A percentile compares a stretch with the other conserved stretches of the same genome.
Conservation (phyloP, 1,139 yeast species). For the Debaryomyces robertsiae region DNA sequence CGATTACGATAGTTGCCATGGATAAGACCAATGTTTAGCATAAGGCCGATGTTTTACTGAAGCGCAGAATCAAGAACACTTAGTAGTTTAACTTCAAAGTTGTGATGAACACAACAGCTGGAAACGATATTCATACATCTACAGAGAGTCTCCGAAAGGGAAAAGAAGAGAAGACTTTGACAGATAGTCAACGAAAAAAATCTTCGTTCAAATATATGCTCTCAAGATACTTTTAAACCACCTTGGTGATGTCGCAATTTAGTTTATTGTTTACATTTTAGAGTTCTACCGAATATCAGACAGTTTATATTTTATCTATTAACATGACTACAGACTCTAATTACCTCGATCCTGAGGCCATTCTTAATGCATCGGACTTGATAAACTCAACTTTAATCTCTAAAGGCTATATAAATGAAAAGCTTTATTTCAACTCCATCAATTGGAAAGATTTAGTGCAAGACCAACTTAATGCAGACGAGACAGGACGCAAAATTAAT, state of each 20-base stretch:
- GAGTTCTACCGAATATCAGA: not conserved
- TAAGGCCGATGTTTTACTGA: no score
- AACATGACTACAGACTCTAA: slow-evolving; percentile 12
- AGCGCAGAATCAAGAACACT: no score
- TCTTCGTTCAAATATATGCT: no score
- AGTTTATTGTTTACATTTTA: slow-evolving; percentile 8
- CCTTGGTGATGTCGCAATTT: slow-evolving; percentile 2
- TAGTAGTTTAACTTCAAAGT: no score
- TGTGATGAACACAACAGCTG: no score
- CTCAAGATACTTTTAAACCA: not conserved
- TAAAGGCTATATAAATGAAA: slow-evolving; percentile 40
- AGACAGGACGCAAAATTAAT: slow-evolving; percentile 14
- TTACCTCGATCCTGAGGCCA: slow-evolving; percentile 33
- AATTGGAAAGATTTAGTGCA: slow-evolving; percentile 34
- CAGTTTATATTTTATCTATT: not conserved
- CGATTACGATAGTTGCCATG: no score
- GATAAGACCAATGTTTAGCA: no score
- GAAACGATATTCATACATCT: no score
- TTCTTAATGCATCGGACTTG: slow-evolving; percentile 41
- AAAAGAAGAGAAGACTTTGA: no score
- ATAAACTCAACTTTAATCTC: slow-evolving; percentile 40
- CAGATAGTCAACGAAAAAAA: no score
- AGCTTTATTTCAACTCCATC: slow-evolving; percentile 37
- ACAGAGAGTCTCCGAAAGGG: no score
- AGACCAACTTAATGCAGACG: slow-evolving; percentile 20